A percentile compares a stretch with the other conserved stretches of the same genome.
These are phyloP conservation scores for Pezizomycotina sp. DNA, from an alignment of 2,329 filamentous ascomycete species.

Conservation along the genomic window DNA sequence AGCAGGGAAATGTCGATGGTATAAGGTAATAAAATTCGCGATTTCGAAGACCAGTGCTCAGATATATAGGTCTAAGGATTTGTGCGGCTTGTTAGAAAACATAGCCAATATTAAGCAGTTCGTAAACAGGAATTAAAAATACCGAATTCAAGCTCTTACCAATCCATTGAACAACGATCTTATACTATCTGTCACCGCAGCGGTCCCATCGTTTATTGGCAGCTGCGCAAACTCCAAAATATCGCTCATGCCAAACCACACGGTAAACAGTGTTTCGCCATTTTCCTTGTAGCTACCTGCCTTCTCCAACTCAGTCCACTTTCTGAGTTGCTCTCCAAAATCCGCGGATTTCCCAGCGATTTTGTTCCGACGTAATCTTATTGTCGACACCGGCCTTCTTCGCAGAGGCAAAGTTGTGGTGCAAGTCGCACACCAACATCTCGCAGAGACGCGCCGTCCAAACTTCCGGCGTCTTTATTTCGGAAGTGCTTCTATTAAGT, in stretches of 20 bases:
- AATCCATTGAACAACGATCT: constrained; percentile 20
- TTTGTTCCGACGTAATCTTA: too few relatives aligned
- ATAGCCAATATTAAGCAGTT: constrained; percentile 15
- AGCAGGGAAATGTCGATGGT: constrained; percentile 6
- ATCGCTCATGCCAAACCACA: constrained; percentile 19
- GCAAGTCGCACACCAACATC: too few relatives aligned
- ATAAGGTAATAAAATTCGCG: neutral
- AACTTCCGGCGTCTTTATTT: too few relatives aligned
- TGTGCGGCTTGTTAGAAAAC: constrained; percentile 2
- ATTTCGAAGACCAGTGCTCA: neutral
- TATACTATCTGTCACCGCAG: constrained; percentile 17
- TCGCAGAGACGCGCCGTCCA: too few relatives aligned
- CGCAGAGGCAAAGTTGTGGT: too few relatives aligned
- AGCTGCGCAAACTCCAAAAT: constrained; percentile 19
- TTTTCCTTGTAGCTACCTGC: too few relatives aligned
- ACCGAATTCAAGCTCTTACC: constrained; percentile 9
- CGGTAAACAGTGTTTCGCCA: too few relatives aligned
- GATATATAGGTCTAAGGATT: neutral
- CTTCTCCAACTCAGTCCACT: too few relatives aligned
- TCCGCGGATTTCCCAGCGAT: too few relatives aligned
- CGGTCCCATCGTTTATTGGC: constrained; percentile 7
- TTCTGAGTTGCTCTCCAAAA: too few relatives aligned
- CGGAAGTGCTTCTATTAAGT: too few relatives aligned
- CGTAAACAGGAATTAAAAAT: constrained; percentile 14
- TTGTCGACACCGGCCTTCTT: too few relatives aligned